phyloP scores from a whole-genome alignment of 352 stramenopile genomes.

The Phytopythium litorale region DNA sequence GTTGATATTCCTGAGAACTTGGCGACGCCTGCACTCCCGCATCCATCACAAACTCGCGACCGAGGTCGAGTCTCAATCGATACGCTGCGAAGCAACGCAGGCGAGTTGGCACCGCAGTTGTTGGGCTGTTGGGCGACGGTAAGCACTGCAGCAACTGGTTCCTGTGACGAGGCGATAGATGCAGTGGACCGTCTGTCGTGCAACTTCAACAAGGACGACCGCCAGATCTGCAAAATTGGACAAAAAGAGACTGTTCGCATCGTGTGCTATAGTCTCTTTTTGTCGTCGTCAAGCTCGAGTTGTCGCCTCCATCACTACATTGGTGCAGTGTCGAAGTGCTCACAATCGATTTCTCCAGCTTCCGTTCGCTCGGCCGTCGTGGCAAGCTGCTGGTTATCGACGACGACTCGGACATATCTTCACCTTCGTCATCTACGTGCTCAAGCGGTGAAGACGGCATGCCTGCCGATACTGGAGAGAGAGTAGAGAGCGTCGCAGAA shows the following conservation, averaged over 20 bases:
- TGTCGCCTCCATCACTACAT: not conserved
- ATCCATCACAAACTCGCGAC: too few relatives aligned
- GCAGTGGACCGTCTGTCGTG: too few relatives aligned
- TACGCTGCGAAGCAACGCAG: too few relatives aligned
- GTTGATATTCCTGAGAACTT: too few relatives aligned
- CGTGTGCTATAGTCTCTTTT: not conserved
- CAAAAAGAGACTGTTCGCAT: not conserved
- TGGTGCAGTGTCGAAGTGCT: not conserved
- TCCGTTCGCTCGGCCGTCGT: not conserved
- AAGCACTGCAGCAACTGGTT: slow-evolving; percentile 33
- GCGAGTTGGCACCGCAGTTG: not conserved
- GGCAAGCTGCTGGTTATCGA: not conserved
- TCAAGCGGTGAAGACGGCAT: not conserved
- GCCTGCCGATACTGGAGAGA: not conserved
- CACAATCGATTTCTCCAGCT: not conserved
- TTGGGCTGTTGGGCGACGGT: slow-evolving; percentile 25
- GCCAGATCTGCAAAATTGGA: not conserved
- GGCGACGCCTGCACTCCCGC: too few relatives aligned
- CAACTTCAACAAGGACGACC: slow-evolving; percentile 1
- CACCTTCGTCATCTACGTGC: not conserved
- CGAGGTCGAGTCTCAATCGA: too few relatives aligned
- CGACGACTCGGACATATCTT: not conserved
- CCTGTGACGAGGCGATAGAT: slow-evolving; percentile 9
- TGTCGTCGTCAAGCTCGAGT: not conserved
- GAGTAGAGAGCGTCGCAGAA: too few relatives aligned